Conservation (phyloP, 169 alveolate species). For the Gregarina niphandrodes region DNA sequence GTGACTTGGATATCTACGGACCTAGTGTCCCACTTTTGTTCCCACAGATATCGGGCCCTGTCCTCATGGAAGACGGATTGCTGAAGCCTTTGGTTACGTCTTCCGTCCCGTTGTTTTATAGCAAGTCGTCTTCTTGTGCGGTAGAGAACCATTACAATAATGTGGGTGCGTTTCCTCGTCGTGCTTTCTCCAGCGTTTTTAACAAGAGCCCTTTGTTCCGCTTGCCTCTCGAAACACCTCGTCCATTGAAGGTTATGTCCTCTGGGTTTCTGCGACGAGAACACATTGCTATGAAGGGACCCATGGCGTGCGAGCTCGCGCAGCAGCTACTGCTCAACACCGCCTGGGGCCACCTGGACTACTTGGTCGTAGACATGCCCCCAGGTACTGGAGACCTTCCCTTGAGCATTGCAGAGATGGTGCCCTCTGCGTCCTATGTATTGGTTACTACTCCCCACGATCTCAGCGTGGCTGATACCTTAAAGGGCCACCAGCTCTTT, state of each 20-base stretch:
- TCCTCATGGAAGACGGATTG: no score
- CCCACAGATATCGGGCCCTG: no score
- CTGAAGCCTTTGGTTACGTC: no score
- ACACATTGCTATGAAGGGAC: constrained; percentile 15
- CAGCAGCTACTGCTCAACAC: constrained; percentile 30
- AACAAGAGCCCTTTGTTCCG: no score
- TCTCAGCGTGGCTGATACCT: constrained; percentile 67
- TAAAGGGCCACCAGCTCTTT: constrained; percentile 74
- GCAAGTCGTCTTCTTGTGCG: no score
- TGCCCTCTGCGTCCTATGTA: constrained; percentile 53
- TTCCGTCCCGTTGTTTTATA: no score
- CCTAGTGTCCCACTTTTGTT: constrained; percentile 68
- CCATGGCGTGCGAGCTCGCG: constrained; percentile 11
- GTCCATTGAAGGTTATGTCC: no score
- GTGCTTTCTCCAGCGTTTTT: no score
- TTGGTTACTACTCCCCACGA: constrained; percentile 65
- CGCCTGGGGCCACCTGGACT: constrained; percentile 91
- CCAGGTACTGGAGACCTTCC: constrained; percentile 99
- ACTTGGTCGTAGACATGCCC: constrained; percentile 87
- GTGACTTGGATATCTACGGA: constrained; percentile 78
- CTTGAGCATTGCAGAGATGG: constrained; percentile 68
- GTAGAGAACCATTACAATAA: no score
- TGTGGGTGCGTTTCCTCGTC: no score
- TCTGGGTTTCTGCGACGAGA: no score
- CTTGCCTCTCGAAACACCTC: no score